phyloP scores from a whole-genome alignment of 2,329 filamentous ascomycete species.

The Polychaeton citri region DNA sequence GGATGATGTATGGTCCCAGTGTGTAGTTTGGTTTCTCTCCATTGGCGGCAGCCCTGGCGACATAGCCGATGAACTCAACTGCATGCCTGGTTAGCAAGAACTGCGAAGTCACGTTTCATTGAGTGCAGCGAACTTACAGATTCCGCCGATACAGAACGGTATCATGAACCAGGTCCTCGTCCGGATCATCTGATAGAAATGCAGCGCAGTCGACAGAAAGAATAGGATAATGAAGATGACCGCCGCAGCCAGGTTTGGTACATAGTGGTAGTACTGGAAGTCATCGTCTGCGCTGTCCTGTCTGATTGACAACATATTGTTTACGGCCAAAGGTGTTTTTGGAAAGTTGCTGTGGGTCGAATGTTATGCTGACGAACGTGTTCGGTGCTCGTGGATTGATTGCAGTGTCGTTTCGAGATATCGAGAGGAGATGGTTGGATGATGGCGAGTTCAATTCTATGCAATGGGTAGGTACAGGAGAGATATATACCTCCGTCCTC shows the following conservation, averaged over 20 bases:
- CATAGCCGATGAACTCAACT: slow-evolving; percentile 42
- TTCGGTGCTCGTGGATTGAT: no score
- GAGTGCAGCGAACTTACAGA: slow-evolving; percentile 7
- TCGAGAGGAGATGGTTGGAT: no score
- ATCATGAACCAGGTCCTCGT: slow-evolving; percentile 30
- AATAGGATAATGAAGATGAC: slow-evolving; percentile 20
- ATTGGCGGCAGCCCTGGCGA: slow-evolving; percentile 34
- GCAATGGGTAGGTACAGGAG: no score
- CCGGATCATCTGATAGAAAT: slow-evolving; percentile 25
- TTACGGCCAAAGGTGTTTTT: no score
- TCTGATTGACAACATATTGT: neutral
- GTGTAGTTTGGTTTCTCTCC: slow-evolving; percentile 30
- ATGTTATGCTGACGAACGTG: no score
- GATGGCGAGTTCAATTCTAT: no score
- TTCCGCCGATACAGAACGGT: slow-evolving; percentile 6
- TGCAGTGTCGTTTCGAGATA: no score
- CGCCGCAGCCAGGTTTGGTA: slow-evolving; percentile 14
- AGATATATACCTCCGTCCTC: no score
- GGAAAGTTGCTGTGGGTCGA: no score
- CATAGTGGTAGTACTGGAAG: slow-evolving; percentile 15
- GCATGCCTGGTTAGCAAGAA: neutral
- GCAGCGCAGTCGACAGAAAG: slow-evolving; percentile 17
- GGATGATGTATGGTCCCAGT: slow-evolving; percentile 29
- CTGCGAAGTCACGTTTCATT: neutral
- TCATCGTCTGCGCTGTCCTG: neutral